phyloP scores from a whole-genome alignment of 2,329 filamentous ascomycete species.

The Colletotrichum sp. region DNA sequence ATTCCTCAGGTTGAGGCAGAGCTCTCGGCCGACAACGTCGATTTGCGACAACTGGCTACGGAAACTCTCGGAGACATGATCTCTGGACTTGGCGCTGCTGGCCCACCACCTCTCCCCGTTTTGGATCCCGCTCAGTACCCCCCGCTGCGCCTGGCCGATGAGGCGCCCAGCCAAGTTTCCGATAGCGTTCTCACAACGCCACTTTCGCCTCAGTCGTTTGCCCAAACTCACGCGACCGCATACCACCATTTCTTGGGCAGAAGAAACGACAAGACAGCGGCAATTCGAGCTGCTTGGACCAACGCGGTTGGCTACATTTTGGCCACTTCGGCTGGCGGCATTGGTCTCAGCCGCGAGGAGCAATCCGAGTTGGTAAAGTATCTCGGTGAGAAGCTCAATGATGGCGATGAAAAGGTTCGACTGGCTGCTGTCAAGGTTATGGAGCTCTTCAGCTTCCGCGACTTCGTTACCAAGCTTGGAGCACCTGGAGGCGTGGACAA shows the following conservation, averaged over 20 bases:
- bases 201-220: conserved; percentile 87
- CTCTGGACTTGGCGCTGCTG: conserved; percentile 89
- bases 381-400: conserved; percentile 81
- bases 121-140: conserved; percentile 88
- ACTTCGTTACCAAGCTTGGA: conserved; percentile 83
- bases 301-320: conserved; percentile 85
- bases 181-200: conserved; percentile 77
- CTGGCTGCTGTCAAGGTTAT: conserved; percentile 87
- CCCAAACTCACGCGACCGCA: conserved; percentile 76
- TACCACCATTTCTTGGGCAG: conserved; percentile 87
- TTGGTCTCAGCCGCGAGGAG: conserved; percentile 84
- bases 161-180: conserved; percentile 53
- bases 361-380: conserved; percentile 76
- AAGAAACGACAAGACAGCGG: conserved; percentile 82
- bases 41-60: conserved; percentile 85
- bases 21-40: conserved; percentile 85
- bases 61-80: conserved; percentile 96
- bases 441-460: conserved; percentile 78
- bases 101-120: conserved; percentile 73
- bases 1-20: conserved; percentile 94
- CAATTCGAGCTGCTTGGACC: conserved; percentile 86
- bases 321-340: conserved; percentile 88
- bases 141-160: conserved; percentile 69
- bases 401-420: conserved; percentile 90
- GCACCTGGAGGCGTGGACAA: conserved; percentile 76